Base-by-base conservation (phyloP, 768 basidiomycete genomes). In the Auricularia sp. region DNA sequence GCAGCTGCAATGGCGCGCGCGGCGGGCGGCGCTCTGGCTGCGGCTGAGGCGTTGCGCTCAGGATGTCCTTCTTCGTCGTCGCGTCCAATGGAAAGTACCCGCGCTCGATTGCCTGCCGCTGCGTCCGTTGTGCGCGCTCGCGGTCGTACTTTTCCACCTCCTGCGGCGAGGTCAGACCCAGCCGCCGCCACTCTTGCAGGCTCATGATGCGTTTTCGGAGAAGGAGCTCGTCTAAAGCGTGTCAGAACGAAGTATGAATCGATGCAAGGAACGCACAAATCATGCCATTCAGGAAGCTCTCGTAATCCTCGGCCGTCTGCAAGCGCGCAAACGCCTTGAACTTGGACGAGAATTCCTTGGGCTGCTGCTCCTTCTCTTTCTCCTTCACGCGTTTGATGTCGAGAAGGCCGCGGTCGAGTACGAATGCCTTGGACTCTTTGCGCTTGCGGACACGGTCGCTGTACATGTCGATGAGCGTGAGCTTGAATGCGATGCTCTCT, bases 311-410 rank as follows among this genome's bases (percentile, higher is more conserved):
- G 1, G 90, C 88, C 0, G 93, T 94, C 73, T 97, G 94, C 42
- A 98, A 77, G 63, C 88, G 85, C 34, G 96, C 85, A 74, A 98
- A 98, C 2, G 94, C 92, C 68, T 95, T 89, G 64, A 95, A 81
- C 33, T 94, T 86, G 69, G 92, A 86, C 29, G 94, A 75, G 64
- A 98, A 87, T 67, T 98, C 97, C 68, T 90, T 85, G 70, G 98
- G 95, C 67, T 98, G 96, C 70, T 90, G 88, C 7, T 84, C 83
- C 18, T 93, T 81, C 73, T 97, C 98, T 78, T 95, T 90, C 69
- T 99, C 96, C 2, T 83, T 82, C 10, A 92, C 90, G 81, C 90
- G 87, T 76, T 95, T 98, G 73, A 96, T 93, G 69, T 97, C 93
- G 59, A 96, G 78, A 63, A 99, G 76, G 1, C 93, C 93, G 51